Evolutionary conservation across 495 filamentous ascomycete genomes (phyloP), one percentile per base, ranked within the genome.

Genomic region (Thermochaetoides thermophila): DNA sequence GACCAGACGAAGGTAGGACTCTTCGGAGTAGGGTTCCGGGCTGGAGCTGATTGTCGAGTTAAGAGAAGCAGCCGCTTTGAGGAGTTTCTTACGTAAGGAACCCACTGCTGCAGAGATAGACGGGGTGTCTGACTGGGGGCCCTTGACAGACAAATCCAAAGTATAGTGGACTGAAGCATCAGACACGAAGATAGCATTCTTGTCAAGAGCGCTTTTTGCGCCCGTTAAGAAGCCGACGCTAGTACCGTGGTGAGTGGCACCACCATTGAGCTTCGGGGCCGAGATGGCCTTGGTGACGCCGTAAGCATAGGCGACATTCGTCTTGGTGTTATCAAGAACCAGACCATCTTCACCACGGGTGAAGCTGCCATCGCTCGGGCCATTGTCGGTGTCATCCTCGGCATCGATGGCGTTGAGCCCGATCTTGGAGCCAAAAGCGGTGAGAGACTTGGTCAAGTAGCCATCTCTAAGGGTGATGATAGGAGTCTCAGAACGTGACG

Each of bases 351-450:
- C 47, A n/a, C 40, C 63, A 9, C 63, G 63, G 25, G 55, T 59
- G 40, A 67, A 67, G 0, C 27, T 34, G 3, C 49, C 6, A 6
- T 11, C 50, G 20, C 49, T 44, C 3, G 45, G 45, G 5, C 63
- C 61, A 34, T 67, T 64, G 31, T 63, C 59, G 0, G 72, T 76
- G 26, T 37, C 43, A 3, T 22, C 12, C 39, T 76, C 73, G 4
- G 55, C 55, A 19, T 61, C 59, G 28, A 79, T 75, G n/a, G 63
- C 71, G 18, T 56, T 57, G 7, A 78, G 53, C 2, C 74, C 74
- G 2, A 77, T 48, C 15, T 46, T 48, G 17, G 58, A 57, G 9
- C 62, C 64, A 20, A 74, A 62, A 8, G 65, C 64, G 2, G 67
- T 73, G 38, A 74, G 60, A 0, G 71, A 66, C 4, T 59, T 62